These are phyloP conservation scores for Trichoderma sp. DNA, from an alignment of 2,329 filamentous ascomycete species.

Conservation along the genomic window DNA sequence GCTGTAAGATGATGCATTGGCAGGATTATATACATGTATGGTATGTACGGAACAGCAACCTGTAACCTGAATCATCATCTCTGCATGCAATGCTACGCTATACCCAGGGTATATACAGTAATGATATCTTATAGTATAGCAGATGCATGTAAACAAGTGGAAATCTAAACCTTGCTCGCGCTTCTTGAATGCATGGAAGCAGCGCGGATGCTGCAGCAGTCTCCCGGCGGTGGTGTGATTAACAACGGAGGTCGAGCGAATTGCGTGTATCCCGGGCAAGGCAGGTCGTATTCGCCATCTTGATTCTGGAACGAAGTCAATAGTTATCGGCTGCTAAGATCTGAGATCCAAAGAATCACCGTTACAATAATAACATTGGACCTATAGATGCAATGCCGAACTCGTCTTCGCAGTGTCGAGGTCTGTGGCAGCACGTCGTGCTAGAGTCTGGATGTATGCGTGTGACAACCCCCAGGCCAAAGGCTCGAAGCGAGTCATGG, in stretches of 20 bases:
- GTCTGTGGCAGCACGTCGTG: too few species aligned
- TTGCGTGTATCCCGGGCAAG: neutral
- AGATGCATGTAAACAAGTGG: neutral
- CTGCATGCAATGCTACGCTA: neutral
- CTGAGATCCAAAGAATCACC: neutral
- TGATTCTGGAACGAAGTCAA: neutral
- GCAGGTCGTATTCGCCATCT: neutral
- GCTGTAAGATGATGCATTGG: neutral
- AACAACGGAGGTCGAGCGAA: neutral
- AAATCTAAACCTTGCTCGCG: neutral
- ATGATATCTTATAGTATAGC: neutral
- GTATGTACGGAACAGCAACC: neutral
- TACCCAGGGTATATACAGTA: neutral
- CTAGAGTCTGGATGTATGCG: neutral
- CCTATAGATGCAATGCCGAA: neutral
- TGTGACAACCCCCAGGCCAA: neutral
- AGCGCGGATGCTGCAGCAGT: neutral
- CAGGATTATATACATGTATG: neutral
- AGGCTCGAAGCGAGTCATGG: neutral
- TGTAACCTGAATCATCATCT: neutral
- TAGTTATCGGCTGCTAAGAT: neutral
- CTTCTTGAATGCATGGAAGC: neutral
- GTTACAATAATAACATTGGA: neutral
- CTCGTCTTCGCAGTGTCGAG: neutral
- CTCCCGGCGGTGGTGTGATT: constrained; percentile 6